These are phyloP conservation scores for Ceriops zippeliana DNA, from an alignment of 345 rosid species.

Conservation along the genomic window DNA sequence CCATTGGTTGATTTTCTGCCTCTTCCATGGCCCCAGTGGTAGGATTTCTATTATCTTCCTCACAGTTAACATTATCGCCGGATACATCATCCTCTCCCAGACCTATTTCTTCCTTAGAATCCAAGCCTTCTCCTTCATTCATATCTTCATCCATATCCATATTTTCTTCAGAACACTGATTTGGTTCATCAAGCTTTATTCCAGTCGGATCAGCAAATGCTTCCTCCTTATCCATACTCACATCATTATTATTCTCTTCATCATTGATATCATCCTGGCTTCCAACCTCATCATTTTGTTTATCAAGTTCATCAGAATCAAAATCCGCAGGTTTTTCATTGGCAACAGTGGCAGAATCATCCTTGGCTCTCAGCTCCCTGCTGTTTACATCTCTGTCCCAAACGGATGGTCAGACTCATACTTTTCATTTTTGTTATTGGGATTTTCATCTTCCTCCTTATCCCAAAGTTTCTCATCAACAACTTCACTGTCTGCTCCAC, in stretches of 20 bases:
- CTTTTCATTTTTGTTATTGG: conserved; percentile 50
- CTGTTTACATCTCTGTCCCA: conserved; percentile 43
- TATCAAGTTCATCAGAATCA: conserved; percentile 39
- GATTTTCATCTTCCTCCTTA: conserved; percentile 59
- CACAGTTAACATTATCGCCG: conserved; percentile 37
- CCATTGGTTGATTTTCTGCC: conserved; percentile 36
- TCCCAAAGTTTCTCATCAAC: conserved; percentile 74
- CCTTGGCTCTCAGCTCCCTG: conserved; percentile 85
- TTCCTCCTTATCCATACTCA: conserved; percentile 57
- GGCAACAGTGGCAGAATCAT: conserved; percentile 40
- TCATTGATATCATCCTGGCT: conserved; percentile 47
- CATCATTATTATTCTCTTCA: conserved; percentile 51
- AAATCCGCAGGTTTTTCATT: conserved; percentile 45
- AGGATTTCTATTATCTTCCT: conserved; percentile 33
- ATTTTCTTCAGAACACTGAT: conserved; percentile 45
- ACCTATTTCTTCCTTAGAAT: conserved; percentile 45
- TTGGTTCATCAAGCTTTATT: conserved; percentile 46
- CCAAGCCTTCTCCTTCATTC: conserved; percentile 35
- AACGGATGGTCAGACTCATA: conserved; percentile 70
- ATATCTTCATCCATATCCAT: conserved; percentile 38
- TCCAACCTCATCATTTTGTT: conserved; percentile 41
- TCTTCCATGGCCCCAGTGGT: conserved; percentile 47
- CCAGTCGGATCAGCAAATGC: conserved; percentile 64
- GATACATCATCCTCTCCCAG: conserved; percentile 43
- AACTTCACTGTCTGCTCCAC: conserved; percentile 63